Percentiles rank a stretch among this genome's conserved stretches.
These are phyloP conservation scores for Hymenotorrendiella dingleyae DNA, from an alignment of 2,329 filamentous ascomycete species.

Conservation along the genomic window DNA sequence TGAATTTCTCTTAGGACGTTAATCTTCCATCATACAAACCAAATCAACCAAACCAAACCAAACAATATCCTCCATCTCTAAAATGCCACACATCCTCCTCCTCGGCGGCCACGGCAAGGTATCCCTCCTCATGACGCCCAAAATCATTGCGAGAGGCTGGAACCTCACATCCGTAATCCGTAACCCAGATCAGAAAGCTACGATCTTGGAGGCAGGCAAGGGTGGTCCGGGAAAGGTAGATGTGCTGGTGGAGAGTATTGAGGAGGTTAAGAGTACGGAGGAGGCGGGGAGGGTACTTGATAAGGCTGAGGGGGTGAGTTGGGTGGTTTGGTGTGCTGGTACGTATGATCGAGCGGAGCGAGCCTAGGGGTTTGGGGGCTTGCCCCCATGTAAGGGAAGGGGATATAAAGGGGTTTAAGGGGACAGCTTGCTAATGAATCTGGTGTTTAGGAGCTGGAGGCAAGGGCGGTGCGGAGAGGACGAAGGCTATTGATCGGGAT, in stretches of 20 bases:
- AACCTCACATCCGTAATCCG: constrained; percentile 75
- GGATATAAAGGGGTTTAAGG: neutral
- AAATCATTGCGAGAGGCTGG: constrained; percentile 70
- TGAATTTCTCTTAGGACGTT: too few species aligned
- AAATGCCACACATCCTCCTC: constrained; percentile 34
- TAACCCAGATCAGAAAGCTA: constrained; percentile 57
- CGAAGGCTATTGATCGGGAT: constrained; percentile 55
- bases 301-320: constrained; percentile 52
- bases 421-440: neutral
- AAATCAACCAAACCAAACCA: neutral
- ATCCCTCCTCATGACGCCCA: constrained; percentile 66
- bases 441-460: constrained; percentile 46
- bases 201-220: constrained; percentile 51
- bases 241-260: constrained; percentile 57
- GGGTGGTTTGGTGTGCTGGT: constrained; percentile 65
- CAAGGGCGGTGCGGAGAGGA: constrained; percentile 51
- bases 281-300: constrained; percentile 52
- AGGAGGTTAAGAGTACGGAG: constrained; percentile 58
- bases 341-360: constrained; percentile 24
- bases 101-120: constrained; percentile 80
- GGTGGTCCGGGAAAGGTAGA: constrained; percentile 52
- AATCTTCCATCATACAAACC: too few species aligned
- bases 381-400: too few species aligned
- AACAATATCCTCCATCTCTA: neutral
- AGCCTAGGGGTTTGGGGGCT: too few species aligned